Percentiles rank a stretch among this genome's conserved stretches.
These are phyloP conservation scores for Reticulascus tulasneorum DNA, from an alignment of 2,329 filamentous ascomycete species.

Conservation along the genomic window DNA sequence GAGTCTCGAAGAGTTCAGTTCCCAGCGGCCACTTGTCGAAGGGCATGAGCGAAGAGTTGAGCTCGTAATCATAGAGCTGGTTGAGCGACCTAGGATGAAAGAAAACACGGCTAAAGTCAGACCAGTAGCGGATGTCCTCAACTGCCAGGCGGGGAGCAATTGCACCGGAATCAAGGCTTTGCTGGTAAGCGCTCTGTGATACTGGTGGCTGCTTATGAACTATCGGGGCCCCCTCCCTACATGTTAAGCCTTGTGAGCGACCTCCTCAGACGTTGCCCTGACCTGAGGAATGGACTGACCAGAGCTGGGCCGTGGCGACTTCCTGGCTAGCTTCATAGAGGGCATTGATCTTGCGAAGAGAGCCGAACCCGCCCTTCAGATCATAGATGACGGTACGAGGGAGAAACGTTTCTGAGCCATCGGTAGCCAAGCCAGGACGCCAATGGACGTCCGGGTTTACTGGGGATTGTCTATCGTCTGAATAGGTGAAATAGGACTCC, in stretches of 20 bases:
- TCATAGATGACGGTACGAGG: slow-evolving; percentile 92
- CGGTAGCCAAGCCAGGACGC: slow-evolving; percentile 73
- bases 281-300: slow-evolving; percentile 21
- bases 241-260: neutral
- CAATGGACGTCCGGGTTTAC: slow-evolving; percentile 88
- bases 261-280: neutral
- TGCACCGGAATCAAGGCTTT: slow-evolving; percentile 69
- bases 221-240: slow-evolving; percentile 62
- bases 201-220: slow-evolving; percentile 68
- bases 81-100: slow-evolving; percentile 86
- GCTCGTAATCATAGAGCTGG: slow-evolving; percentile 82
- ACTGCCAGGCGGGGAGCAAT: slow-evolving; percentile 61
- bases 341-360: slow-evolving; percentile 80
- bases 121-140: slow-evolving; percentile 87
- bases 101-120: slow-evolving; percentile 89
- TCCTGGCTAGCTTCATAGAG: slow-evolving; percentile 62
- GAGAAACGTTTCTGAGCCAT: slow-evolving; percentile 87
- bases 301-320: slow-evolving; percentile 23
- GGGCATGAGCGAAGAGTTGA: slow-evolving; percentile 74
- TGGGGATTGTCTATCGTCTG: slow-evolving; percentile 58
- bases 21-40: slow-evolving; percentile 75
- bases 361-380: slow-evolving; percentile 88
- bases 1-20: slow-evolving; percentile 66
- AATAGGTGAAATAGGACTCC: slow-evolving; percentile 98
- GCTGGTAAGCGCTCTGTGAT: slow-evolving; percentile 69